Evolutionary conservation across 257 asterid species (phyloP), one percentile per base, ranked within the genome.

Genomic region (Nicotiana knightiana): DNA sequence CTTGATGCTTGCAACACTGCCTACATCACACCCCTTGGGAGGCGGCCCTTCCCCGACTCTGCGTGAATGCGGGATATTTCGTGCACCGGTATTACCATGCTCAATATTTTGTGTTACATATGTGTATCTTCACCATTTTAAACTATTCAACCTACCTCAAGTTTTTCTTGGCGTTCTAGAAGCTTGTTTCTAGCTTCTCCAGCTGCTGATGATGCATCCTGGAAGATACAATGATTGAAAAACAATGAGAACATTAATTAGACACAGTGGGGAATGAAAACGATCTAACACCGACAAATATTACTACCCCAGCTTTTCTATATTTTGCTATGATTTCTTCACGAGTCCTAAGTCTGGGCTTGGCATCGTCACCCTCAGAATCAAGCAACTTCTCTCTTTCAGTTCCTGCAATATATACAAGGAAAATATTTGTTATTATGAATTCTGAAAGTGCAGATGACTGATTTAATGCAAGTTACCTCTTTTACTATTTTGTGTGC

Each of bases 161-260:
- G 97, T 86, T 93, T 95, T 83, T 93, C 93, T 88, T 91, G 96
- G 83, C 98, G 98, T 85, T 95, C 97, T 77, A 93, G 67, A 85
- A 95, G 95, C 90, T 93, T 95, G 84, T 90, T 83, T 90, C 90
- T 95, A 84, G 97, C 97, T 91, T 92, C 83, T 81, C 94, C 97
- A 79, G 98, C 98, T 8, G 90, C 97, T 58, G 98, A 92, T 12
- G 97, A 83, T 77, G 93, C 95, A 85, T 92, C 98, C 98, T 94
- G 90, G 82, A 89, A 89, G 32, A 64, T 11, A 55, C 4, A 80
- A 80, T 17, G 51, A 64, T 51, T 66, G 43, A 80, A 83, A 55
- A 37, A 59, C 73, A 82, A 71, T 83, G 43, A 76, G 77, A 51
- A 58, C 30, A 76, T 46, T 16, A 63, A 16, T 64, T 83, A 58